Base-by-base conservation (phyloP, 1,284 basidiomycete species). In the Singerocomus rubriflavus region DNA sequence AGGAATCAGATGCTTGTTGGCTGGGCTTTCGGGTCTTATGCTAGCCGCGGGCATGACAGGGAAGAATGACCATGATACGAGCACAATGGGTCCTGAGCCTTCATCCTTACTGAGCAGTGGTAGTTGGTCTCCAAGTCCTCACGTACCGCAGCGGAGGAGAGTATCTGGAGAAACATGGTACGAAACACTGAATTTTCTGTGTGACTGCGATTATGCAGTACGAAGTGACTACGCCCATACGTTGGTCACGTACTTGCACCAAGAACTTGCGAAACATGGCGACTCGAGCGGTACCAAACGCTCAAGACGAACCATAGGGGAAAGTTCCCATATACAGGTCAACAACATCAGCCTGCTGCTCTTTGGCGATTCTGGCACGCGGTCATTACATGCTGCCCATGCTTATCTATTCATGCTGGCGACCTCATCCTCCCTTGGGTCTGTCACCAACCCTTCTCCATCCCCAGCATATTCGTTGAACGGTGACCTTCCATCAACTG, bases 141-240 rank as follows among this genome's bases (percentile, higher is more conserved):
- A 71, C 25, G 55, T 61, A n/a, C 73, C 79, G 30, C 74, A 84
- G 40, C 77, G 93, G 36, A 88, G 88, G 34, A 80, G 80, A 53
- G 80, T 96, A 37, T 76, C 85, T 1, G 85, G 88, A 17, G 90
- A 93, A 61, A 80, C 88, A 34, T 95, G 91, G 89, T 88, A 92
- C 64, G 92, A 94, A 55, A 94, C 91, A 1, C 68, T 96, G 38
- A 86, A 85, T 44, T 74, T 95, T 25, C 71, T 96, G 6, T 93
- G 88, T 65, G 90, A 95, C 60, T 68, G 73, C 17, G 84, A 90
- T 50, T 85, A 81, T 56, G 71, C 78, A 10, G 82, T 94, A 13
- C 83, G 93, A 37, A 78, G 81, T 17, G 85, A 90, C 57, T 95
- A 93, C 63, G 79, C 82, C 1, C 73, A 78, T n/a, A 81, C 84